Evolutionary conservation across 805 yeast species (phyloP).

Genomic region (Candida adriatica): DNA sequence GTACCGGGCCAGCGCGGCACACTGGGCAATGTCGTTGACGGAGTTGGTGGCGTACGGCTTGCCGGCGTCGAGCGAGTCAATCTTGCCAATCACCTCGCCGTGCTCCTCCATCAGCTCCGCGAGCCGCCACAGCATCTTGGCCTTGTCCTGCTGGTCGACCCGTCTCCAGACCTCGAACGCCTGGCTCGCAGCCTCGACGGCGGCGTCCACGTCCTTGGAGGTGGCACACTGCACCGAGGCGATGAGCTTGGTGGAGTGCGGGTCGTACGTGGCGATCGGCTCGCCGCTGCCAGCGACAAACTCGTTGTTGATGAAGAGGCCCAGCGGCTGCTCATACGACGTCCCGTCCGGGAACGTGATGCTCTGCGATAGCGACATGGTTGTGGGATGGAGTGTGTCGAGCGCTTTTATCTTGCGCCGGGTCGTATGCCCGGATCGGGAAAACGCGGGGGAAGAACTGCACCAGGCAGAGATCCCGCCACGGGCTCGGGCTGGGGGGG

Average conservation of each 20-base stretch:
- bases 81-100: constrained; percentile 55
- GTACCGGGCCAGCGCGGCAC: constrained; percentile 56
- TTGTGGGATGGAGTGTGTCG: background rate
- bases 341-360: constrained; percentile 61
- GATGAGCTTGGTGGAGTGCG: constrained; percentile 56
- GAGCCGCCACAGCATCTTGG: constrained; percentile 45
- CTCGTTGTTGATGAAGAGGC: constrained; percentile 84
- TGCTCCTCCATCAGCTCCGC: constrained; percentile 65
- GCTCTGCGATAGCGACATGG: constrained; percentile 5
- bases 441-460: too few relatives aligned
- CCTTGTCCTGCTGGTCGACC: constrained; percentile 51
- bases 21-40: constrained; percentile 59
- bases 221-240: constrained; percentile 28
- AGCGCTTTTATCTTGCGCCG: background rate
- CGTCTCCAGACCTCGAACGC: constrained; percentile 68
- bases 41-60: constrained; percentile 63
- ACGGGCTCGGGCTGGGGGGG: too few relatives aligned
- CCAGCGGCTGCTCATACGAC: constrained; percentile 72
- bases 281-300: constrained; percentile 52
- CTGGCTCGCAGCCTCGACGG: constrained; percentile 40
- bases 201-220: constrained; percentile 17
- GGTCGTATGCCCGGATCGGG: too few relatives aligned
- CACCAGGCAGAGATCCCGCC: too few relatives aligned
- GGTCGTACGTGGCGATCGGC: constrained; percentile 44
- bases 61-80: constrained; percentile 75